Base-by-base conservation (phyloP, 2,329 filamentous ascomycete species). In the Shiraia bambusicola region DNA sequence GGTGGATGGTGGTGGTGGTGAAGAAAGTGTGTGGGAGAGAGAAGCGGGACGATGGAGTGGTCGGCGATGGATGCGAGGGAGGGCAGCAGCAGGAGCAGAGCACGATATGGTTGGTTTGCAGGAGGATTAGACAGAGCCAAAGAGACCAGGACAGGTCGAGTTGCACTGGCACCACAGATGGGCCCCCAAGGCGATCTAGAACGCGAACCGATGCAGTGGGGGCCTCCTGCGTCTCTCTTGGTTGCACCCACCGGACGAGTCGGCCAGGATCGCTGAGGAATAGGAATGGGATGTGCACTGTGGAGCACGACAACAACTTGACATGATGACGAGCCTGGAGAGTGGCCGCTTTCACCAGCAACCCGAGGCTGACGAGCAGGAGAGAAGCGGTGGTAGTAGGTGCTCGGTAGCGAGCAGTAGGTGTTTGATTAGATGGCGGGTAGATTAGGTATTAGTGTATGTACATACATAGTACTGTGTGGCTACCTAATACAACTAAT, bases 181-280 rank as follows among this genome's bases (percentile, higher is more conserved):
- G 47, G 48, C 50, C 46, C 46, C 56, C 48, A 49, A 49, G 53
- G 38, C 49, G 51, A 63, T 65, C 62, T 64, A 64, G 61, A 64
- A 64, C 62, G 45, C 47, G 49, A 47, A 39, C 52, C 56, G 53
- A 50, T 47, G 50, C 43, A 41, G 54, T 54, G 55, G 48, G 45
- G 47, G 49, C 14, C 32, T 31, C 46, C 55, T 54, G 58, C 58
- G 52, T 45, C 47, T 45, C 46, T 47, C 49, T 39, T 41, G 34
- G 35, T 17, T 22, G 19, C 19, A 22, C 19, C 19, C 19, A 22
- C 19, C 19, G 19, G 19, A 22, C 19, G 19, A 22, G n/a, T n/a
- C n/a, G n/a, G n/a, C n/a, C n/a, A n/a, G n/a, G n/a, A n/a, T n/a
- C n/a, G n/a, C n/a, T n/a, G n/a, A n/a, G n/a, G n/a, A n/a, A n/a